Evolutionary conservation across 257 asterid genomes (phyloP), one percentile per base, ranked within the genome.

Genomic region (Capsicum baccatum): DNA sequence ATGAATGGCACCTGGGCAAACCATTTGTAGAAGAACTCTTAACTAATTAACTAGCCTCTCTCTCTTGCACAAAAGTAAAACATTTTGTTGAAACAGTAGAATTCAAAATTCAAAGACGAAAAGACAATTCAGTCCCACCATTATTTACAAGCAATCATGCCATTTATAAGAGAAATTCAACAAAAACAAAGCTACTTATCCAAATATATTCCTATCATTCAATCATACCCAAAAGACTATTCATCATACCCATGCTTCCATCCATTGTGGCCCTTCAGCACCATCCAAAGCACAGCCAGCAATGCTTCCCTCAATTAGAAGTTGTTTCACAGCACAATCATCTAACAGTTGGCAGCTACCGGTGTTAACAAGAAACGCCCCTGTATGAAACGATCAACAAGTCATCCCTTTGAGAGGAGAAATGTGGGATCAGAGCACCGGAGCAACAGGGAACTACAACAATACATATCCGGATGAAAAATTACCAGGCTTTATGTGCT

Each of bases 231-330:
- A 86, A 92, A 92, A 90, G 78, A 86, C 89, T 91, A 92, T 84
- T 85, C 92, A 93, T 90, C 98, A 93, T 97, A 97, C 99, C 99
- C 99, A 97, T 88, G 99, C 99, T 92, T 97, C 99, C 99, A 97
- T 97, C 99, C 99, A 97, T 87, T 97, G 99, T 69, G 99, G 99
- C 87, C 99, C 99, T 91, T 97, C 99, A 86, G 99, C 99, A 83
- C 99, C 99, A 89, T 97, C 99, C 83, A 97, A 90, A 83, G 99
- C 99, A 88, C 99, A 95, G 66, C 99, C 99, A 52, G 99, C 99
- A 68, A 97, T 92, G 21, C 94, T 92, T 83, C 98, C 99, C 84
- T 97, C 99, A 63, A 97, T 97, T 90, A 97, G 83, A 83, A 97
- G 98, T 89, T 97, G 99, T 87, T 97, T 97, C 89, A 97, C 97